A percentile compares a stretch with the other conserved stretches of the same genome.
phyloP scores from a whole-genome alignment of 1,284 basidiomycete genomes.

The Cryptococcus sp. region DNA sequence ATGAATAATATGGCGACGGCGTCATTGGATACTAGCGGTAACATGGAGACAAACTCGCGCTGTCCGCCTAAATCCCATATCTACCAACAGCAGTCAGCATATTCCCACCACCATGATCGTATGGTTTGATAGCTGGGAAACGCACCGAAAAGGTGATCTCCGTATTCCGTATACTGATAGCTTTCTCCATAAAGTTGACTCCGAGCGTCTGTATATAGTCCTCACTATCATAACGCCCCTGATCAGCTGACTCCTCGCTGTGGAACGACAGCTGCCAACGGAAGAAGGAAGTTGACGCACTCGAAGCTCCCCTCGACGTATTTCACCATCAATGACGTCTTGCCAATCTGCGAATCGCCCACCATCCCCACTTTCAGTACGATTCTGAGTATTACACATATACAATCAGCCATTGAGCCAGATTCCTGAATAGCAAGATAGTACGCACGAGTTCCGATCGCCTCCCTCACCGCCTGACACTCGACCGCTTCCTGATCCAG shows the following conservation, averaged over 20 bases:
- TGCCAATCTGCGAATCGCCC: slow-evolving; percentile 97
- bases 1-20: slow-evolving; percentile 98
- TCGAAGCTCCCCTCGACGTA: slow-evolving; percentile 97
- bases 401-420: not conserved
- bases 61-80: slow-evolving; percentile 99
- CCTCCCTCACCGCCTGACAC: slow-evolving; percentile 47
- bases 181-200: slow-evolving; percentile 99
- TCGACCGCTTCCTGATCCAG: slow-evolving; percentile 48
- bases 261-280: no score
- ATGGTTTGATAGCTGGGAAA: not conserved
- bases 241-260: not conserved
- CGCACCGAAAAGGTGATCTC: slow-evolving; percentile 90
- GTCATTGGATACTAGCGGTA: slow-evolving; percentile 96
- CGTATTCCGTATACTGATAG: slow-evolving; percentile 92
- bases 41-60: slow-evolving; percentile 97
- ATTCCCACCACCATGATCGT: no score
- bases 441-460: slow-evolving; percentile 45
- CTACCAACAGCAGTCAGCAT: slow-evolving; percentile 25
- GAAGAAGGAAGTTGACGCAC: slow-evolving; percentile 31
- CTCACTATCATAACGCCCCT: slow-evolving; percentile 59
- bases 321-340: slow-evolving; percentile 97
- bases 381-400: slow-evolving; percentile 61
- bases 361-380: slow-evolving; percentile 99
- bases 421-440: not conserved
- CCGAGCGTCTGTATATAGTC: slow-evolving; percentile 99